Conservation (phyloP, 2,329 filamentous ascomycete species). For the Blastomyces emzantsi region DNA sequence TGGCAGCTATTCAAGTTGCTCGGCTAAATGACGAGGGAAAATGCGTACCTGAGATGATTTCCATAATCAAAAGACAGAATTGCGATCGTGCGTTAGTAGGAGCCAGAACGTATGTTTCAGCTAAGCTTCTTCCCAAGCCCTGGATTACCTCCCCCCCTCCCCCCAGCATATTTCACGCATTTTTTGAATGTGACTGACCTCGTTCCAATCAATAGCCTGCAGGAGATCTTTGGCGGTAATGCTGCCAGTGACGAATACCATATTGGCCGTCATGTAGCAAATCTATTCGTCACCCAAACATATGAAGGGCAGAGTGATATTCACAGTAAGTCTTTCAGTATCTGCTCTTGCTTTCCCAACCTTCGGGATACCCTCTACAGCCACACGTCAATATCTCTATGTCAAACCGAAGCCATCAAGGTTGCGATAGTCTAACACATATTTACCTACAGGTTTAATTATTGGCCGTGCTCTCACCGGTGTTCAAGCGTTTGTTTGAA, state of each 20-base stretch:
- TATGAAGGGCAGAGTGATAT: constrained; percentile 99
- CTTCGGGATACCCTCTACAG: constrained; percentile 6
- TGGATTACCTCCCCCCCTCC: background rate
- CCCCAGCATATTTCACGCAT: background rate
- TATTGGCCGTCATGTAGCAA: constrained; percentile 90
- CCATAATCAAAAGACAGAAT: constrained; percentile 94
- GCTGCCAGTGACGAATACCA: constrained; percentile 97
- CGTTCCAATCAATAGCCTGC: constrained; percentile 45
- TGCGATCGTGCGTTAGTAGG: constrained; percentile 81
- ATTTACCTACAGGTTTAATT: background rate
- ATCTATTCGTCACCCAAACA: constrained; percentile 93
- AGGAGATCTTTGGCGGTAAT: constrained; percentile 96
- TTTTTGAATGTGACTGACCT: background rate
- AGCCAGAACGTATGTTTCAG: constrained; percentile 51
- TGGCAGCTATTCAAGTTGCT: constrained; percentile 84
- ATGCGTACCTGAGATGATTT: constrained; percentile 88
- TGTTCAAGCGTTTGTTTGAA: background rate
- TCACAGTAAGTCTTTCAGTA: constrained; percentile 57
- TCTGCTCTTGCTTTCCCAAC: background rate
- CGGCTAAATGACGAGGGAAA: constrained; percentile 87
- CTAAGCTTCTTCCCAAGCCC: too few species aligned
- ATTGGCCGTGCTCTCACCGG: background rate
- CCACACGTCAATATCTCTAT: constrained; percentile 33
- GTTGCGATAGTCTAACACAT: background rate
- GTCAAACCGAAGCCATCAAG: constrained; percentile 25